Conservation (phyloP, 768 basidiomycete species). For the Auriscalpium microsporum region DNA sequence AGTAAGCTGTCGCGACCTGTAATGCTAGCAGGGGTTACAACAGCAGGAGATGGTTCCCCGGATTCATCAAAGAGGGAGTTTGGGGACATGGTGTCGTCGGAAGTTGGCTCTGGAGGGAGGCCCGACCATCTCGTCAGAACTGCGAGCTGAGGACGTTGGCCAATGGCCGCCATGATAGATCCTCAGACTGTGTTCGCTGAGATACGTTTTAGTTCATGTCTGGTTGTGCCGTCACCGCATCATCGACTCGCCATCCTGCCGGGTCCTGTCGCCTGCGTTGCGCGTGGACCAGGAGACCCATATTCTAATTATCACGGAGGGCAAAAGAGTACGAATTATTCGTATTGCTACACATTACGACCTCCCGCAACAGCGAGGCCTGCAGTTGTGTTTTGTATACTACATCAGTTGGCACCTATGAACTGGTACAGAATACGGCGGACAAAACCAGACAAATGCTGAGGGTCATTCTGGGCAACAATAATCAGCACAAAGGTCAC, state of each 20-base stretch:
- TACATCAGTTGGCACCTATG: slow-evolving; percentile 66
- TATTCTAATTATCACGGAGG: too few relatives aligned
- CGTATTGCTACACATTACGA: too few relatives aligned
- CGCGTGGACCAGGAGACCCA: too few relatives aligned
- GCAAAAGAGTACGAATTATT: too few relatives aligned
- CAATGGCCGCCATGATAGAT: too few relatives aligned
- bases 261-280: too few relatives aligned
- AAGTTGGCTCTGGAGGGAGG: background rate
- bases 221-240: too few relatives aligned
- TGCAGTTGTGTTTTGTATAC: background rate
- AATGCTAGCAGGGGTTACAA: background rate
- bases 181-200: too few relatives aligned
- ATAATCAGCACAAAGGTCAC: background rate
- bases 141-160: background rate
- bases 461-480: slow-evolving; percentile 49
- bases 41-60: background rate
- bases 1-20: background rate
- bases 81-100: slow-evolving; percentile 14
- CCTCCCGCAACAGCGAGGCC: too few relatives aligned
- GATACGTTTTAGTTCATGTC: too few relatives aligned
- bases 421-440: slow-evolving; percentile 81
- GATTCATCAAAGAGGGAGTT: slow-evolving; percentile 49
- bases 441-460: slow-evolving; percentile 75
- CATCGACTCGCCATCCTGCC: too few relatives aligned
- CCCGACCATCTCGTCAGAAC: background rate